A percentile compares a stretch with the other conserved stretches of the same genome.
These are phyloP conservation scores for Helotiales sp. DNA, from an alignment of 2,329 filamentous ascomycete genomes.

Conservation along the genomic window DNA sequence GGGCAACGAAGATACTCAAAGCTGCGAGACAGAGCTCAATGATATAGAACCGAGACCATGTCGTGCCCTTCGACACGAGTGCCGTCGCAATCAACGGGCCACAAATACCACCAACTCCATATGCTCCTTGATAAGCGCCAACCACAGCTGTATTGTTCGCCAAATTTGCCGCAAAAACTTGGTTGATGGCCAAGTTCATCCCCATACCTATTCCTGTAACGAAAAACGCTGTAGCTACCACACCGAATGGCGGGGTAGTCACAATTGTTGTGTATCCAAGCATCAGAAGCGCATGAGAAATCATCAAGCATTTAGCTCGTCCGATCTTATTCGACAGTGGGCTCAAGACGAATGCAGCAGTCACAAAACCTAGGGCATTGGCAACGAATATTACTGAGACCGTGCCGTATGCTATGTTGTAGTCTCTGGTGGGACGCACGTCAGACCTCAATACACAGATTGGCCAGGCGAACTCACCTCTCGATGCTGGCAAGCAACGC, in stretches of 20 bases:
- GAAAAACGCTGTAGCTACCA: constrained; percentile 65
- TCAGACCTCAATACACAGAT: not conserved
- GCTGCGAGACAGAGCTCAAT: constrained; percentile 60
- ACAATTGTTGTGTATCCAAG: constrained; percentile 64
- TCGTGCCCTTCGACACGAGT: constrained; percentile 62
- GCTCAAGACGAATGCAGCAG: constrained; percentile 65
- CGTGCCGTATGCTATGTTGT: constrained; percentile 71
- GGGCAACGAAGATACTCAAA: constrained; percentile 53
- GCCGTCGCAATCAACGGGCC: constrained; percentile 70
- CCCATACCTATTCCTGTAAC: constrained; percentile 59
- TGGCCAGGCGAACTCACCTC: constrained; percentile 39
- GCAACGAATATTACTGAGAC: constrained; percentile 80
- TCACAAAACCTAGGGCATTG: constrained; percentile 75
- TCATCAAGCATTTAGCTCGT: constrained; percentile 59
- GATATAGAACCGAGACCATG: constrained; percentile 72
- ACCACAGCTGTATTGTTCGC: constrained; percentile 52
- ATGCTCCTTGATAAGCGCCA: constrained; percentile 64
- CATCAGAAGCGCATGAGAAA: constrained; percentile 56
- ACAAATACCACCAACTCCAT: constrained; percentile 61
- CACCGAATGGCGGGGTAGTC: constrained; percentile 66
- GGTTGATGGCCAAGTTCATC: constrained; percentile 54
- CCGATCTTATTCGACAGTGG: constrained; percentile 60
- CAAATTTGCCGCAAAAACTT: constrained; percentile 57
- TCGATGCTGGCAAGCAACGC: constrained; percentile 81
- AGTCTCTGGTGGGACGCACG: constrained; percentile 46